Evolutionary conservation across 768 basidiomycete species (phyloP), one percentile per base, ranked within the genome.

Genomic region (Suillus sp.): DNA sequence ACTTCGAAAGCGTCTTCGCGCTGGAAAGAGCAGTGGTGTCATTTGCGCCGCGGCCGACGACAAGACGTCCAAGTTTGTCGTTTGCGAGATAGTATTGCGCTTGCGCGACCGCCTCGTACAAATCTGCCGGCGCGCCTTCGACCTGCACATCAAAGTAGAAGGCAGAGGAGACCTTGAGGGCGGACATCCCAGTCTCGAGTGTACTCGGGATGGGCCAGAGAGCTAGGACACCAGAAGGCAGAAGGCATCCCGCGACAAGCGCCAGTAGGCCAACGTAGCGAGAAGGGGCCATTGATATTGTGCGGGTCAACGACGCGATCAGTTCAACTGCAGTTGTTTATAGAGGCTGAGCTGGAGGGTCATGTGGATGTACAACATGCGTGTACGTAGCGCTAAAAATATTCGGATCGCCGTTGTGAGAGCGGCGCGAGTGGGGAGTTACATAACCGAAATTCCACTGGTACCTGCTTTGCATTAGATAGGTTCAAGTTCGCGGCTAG

Each of bases 1-100:
- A 68, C 0, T 66, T 68, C 9, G 38, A 14, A 20, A 82, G 68
- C 0, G 62, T 50, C 2, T 62, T 48, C 1, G 79, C 80, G 8
- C 51, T 14, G 11, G 61, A 13, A 53, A 82, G 59, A 2, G 71
- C 64, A 4, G 69, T 43, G 0, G 67, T 66, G 62, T 80, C 77
- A 45, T 69, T 71, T 18, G 73, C 67, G 0, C 76, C 78, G 16
- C 81, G 75, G 3, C 79, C 79, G 34, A 80, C 74, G 64, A 80
- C 77, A 35, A 82, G 77, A 45, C 77, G 75, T 25, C 78, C 71
- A 18, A 80, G 75, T 59, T 71, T 72, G 66, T 82, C 81, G 34
- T 70, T 73, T 11, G 65, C 45, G 42, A 82, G 68, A 63, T 78
- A 71, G 22, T 63, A 69, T 54, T 59, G 45, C 0, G 79, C 69